Conservation (phyloP, 2,329 filamentous ascomycete species). For the Fusarium sacchari region DNA sequence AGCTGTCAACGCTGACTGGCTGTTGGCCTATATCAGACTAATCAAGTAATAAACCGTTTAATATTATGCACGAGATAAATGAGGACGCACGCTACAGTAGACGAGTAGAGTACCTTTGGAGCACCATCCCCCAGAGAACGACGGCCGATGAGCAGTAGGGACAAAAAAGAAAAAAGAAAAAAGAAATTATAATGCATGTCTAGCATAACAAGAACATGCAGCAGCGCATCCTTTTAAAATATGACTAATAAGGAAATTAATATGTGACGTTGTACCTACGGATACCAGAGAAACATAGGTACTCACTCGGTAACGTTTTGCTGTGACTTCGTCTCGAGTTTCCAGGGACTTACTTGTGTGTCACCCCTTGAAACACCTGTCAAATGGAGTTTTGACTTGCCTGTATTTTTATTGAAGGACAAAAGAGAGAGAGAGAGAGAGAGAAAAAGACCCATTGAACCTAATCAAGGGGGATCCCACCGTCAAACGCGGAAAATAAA, state of each 20-base stretch:
- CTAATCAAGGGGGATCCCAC: not conserved
- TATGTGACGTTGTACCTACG: not conserved
- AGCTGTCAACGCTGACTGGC: not conserved
- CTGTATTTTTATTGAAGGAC: not conserved
- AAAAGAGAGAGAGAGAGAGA: not conserved
- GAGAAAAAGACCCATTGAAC: not conserved
- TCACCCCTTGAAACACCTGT: not conserved
- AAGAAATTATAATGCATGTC: slow-evolving; percentile 23
- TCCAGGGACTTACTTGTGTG: not conserved
- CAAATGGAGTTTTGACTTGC: not conserved
- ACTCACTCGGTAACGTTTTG: not conserved
- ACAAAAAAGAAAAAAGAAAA: slow-evolving; percentile 6
- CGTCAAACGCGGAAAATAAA: not conserved
- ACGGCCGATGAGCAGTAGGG: not conserved
- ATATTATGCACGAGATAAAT: slow-evolving; percentile 14
- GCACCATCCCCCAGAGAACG: not conserved
- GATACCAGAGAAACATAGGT: not conserved
- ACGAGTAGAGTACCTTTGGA: not conserved
- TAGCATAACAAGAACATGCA: slow-evolving; percentile 8
- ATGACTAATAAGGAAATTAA: not conserved
- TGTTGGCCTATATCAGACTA: not conserved
- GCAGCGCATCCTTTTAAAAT: not conserved
- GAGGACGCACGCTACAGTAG: not conserved
- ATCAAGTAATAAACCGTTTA: slow-evolving; percentile 13
- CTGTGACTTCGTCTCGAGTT: not conserved